A percentile compares a stretch with the other conserved stretches of the same genome.
Conservation (phyloP, 2,329 filamentous ascomycete species). For the Stenocarpella maydis region DNA sequence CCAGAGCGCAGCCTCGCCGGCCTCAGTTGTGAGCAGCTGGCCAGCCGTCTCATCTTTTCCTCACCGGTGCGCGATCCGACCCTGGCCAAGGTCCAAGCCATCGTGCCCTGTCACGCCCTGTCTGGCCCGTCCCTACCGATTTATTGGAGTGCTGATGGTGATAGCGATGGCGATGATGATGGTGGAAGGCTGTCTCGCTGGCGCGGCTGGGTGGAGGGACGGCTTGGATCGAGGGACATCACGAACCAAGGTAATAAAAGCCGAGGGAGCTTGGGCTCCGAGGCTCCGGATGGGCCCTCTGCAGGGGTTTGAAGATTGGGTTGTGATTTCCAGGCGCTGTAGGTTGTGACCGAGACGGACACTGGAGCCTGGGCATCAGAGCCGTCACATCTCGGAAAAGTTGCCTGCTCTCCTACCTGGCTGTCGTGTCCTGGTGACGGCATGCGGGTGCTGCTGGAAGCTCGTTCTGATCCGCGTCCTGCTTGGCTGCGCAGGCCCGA, state of each 20-base stretch:
- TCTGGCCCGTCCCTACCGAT: slow-evolving; percentile 18
- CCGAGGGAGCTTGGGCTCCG: slow-evolving; percentile 10
- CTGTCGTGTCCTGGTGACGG: slow-evolving; percentile 6
- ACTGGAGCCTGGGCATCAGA: slow-evolving; percentile 13
- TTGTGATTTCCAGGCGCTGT: slow-evolving; percentile 6
- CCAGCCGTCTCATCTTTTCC: slow-evolving; percentile 23
- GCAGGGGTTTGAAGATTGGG: slow-evolving; percentile 18
- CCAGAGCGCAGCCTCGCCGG: slow-evolving; percentile 10
- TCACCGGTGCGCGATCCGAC: slow-evolving; percentile 25
- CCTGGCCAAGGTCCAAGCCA: slow-evolving; percentile 10
- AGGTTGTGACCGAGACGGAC: slow-evolving; percentile 15
- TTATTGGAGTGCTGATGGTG: too few species aligned
- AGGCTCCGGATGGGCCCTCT: background rate
- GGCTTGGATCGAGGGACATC: background rate
- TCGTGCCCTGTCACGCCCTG: slow-evolving; percentile 15
- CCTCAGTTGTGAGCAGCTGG: background rate
- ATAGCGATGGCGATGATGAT: too few species aligned
- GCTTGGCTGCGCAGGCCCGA: slow-evolving; percentile 11
- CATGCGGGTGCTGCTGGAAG: background rate
- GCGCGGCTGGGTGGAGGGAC: background rate
- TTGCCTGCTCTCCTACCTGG: background rate
- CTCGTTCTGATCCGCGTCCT: slow-evolving; percentile 9
- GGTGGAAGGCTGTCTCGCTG: background rate
- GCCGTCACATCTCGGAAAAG: slow-evolving; percentile 24
- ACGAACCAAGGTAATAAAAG: slow-evolving; percentile 8